Evolutionary conservation across 805 yeast genomes (phyloP).

Genomic region (Starmerella roubikii): DNA sequence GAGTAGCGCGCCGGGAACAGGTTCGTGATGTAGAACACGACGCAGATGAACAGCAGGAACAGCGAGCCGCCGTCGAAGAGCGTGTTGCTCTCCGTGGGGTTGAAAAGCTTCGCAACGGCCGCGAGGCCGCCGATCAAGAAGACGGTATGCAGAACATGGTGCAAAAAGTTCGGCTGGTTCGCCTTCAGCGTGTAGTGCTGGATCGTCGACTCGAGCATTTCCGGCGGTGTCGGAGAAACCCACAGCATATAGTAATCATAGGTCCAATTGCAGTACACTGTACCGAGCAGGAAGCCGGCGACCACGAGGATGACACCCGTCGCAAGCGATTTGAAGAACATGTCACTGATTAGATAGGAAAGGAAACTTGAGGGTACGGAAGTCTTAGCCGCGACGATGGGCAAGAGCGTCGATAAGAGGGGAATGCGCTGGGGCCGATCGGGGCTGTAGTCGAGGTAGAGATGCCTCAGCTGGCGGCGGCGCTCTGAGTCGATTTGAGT

Average conservation of each 20-base stretch:
- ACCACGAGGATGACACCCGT: slow-evolving; percentile 27
- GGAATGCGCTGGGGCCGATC: too few species aligned
- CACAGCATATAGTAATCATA: slow-evolving; percentile 71
- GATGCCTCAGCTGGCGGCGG: too few species aligned
- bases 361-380: too few species aligned
- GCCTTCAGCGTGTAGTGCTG: slow-evolving; percentile 66
- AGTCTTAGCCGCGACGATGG: too few species aligned
- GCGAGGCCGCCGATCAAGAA: slow-evolving; percentile 58
- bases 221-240: slow-evolving; percentile 37
- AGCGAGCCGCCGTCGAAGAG: slow-evolving; percentile 83
- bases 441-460: too few species aligned
- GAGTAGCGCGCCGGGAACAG: slow-evolving; percentile 66
- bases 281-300: slow-evolving; percentile 68
- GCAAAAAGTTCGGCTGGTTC: slow-evolving; percentile 43
- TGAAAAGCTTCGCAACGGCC: slow-evolving; percentile 60
- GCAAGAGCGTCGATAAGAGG: too few species aligned
- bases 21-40: slow-evolving; percentile 76
- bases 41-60: slow-evolving; percentile 54
- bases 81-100: slow-evolving; percentile 74
- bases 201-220: slow-evolving; percentile 47
- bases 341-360: too few species aligned
- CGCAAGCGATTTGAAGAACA: slow-evolving; percentile 24
- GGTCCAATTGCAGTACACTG: slow-evolving; percentile 62
- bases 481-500: too few species aligned
- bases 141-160: slow-evolving; percentile 50